Evolutionary conservation across 345 rosid genomes (phyloP).

Genomic region (Corchorus olitorius): DNA sequence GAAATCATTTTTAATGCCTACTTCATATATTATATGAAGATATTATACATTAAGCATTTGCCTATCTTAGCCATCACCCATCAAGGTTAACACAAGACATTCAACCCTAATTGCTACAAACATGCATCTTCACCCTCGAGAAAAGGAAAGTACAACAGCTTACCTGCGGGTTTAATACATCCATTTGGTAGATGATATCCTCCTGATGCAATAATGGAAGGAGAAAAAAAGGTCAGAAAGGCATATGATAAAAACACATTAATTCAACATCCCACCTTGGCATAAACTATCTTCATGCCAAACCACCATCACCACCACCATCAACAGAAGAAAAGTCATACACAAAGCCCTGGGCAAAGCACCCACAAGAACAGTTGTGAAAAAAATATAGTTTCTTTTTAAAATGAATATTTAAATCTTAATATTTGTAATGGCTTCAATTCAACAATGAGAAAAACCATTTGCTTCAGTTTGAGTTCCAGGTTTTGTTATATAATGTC

Average conservation of each 20-base stretch:
- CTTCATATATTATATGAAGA: background rate
- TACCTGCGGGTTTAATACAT: slow-evolving; percentile 93
- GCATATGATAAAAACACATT: slow-evolving; percentile 9
- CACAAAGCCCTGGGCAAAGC: background rate
- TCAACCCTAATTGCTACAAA: background rate
- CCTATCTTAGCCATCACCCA: background rate
- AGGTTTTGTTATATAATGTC: slow-evolving; percentile 1
- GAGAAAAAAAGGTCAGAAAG: slow-evolving; percentile 9
- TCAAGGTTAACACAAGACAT: slow-evolving; percentile 8
- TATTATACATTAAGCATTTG: background rate
- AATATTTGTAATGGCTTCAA: background rate
- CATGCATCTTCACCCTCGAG: background rate
- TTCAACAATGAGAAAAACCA: background rate
- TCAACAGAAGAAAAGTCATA: background rate
- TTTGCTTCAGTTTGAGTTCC: background rate
- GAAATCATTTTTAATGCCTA: background rate
- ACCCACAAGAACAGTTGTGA: background rate
- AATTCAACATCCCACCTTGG: background rate
- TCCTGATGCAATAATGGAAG: slow-evolving; percentile 48
- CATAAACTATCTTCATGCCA: background rate
- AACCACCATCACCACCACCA: background rate
- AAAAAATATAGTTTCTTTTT: background rate
- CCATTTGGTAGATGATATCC: slow-evolving; percentile 59
- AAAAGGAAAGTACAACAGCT: slow-evolving; percentile 19
- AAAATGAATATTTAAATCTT: background rate